Evolutionary conservation across 163 green algal species (phyloP).

Genomic region (Scenedesmus sp.): DNA sequence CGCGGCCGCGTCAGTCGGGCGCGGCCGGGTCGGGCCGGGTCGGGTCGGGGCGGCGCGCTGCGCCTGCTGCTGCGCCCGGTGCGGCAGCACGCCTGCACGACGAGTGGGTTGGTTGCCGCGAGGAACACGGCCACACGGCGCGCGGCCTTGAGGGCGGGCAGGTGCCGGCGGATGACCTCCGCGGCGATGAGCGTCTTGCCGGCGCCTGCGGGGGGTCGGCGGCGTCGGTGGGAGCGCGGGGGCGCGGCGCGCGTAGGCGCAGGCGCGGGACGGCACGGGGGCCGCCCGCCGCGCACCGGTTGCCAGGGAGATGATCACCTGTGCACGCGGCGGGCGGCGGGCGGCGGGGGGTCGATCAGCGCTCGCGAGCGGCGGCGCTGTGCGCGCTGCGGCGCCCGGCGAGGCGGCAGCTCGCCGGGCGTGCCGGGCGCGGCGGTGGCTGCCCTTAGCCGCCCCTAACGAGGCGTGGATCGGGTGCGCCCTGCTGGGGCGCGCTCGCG

Average conservation of each 20-base stretch:
- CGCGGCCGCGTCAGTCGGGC: not conserved
- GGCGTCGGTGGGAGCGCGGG: too few relatives aligned
- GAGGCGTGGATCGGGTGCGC: too few relatives aligned
- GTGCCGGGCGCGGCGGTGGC: too few relatives aligned
- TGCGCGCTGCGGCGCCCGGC: too few relatives aligned
- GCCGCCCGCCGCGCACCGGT: slow-evolving; percentile 21
- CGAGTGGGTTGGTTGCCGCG: slow-evolving; percentile 50
- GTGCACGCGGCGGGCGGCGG: too few relatives aligned
- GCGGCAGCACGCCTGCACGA: slow-evolving; percentile 37
- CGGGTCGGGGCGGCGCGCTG: not conserved
- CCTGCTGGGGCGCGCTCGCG: too few relatives aligned
- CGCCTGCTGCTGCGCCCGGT: not conserved
- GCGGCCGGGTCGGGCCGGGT: too few relatives aligned
- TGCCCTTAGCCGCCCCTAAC: too few relatives aligned
- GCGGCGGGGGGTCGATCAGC: too few relatives aligned
- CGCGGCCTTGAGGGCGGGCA: slow-evolving; percentile 4
- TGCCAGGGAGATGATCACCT: slow-evolving; percentile 40
- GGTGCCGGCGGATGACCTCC: slow-evolving; percentile 38
- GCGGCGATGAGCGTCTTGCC: slow-evolving; percentile 53
- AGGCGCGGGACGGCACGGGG: not conserved
- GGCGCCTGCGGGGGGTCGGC: slow-evolving; percentile 24
- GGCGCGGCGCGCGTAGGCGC: too few relatives aligned
- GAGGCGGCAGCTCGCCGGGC: too few relatives aligned
- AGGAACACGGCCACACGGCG: slow-evolving; percentile 42
- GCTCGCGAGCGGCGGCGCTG: too few relatives aligned